These are phyloP conservation scores for Cyclotella baltica DNA, from an alignment of 108 stramenopile genomes.

Conservation along the genomic window DNA sequence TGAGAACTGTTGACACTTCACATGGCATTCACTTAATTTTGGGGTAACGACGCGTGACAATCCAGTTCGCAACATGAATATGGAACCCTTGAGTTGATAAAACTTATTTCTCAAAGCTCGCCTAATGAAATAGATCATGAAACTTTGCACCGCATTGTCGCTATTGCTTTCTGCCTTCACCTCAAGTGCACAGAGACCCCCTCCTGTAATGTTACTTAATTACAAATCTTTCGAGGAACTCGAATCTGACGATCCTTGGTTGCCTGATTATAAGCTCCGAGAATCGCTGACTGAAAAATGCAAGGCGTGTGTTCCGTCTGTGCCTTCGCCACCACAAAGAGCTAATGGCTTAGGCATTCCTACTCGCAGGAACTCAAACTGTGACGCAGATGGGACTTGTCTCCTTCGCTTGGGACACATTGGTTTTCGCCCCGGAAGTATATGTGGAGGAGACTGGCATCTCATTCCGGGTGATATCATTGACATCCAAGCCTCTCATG, in stretches of 20 bases:
- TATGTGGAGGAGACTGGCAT: neutral
- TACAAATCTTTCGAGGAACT: neutral
- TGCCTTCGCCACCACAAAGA: neutral
- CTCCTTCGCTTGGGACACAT: neutral
- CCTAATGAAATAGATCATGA: no score
- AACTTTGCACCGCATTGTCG: no score
- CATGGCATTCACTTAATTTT: no score
- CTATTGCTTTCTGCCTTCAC: neutral
- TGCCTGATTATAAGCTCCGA: neutral
- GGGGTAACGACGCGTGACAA: no score
- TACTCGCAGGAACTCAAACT: neutral
- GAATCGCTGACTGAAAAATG: neutral
- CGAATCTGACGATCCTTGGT: neutral
- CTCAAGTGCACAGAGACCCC: neutral
- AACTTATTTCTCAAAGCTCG: no score
- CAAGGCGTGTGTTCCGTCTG: neutral
- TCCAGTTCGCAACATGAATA: no score
- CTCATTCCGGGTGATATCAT: neutral
- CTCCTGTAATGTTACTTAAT: neutral
- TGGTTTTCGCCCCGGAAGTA: neutral
- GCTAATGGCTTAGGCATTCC: neutral
- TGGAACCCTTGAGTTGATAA: no score
- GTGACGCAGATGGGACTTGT: neutral
- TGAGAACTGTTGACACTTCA: no score
- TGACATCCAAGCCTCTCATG: neutral